These are phyloP conservation scores for Cordyceps cicadae DNA, from an alignment of 2,329 filamentous ascomycete genomes.

Conservation along the genomic window DNA sequence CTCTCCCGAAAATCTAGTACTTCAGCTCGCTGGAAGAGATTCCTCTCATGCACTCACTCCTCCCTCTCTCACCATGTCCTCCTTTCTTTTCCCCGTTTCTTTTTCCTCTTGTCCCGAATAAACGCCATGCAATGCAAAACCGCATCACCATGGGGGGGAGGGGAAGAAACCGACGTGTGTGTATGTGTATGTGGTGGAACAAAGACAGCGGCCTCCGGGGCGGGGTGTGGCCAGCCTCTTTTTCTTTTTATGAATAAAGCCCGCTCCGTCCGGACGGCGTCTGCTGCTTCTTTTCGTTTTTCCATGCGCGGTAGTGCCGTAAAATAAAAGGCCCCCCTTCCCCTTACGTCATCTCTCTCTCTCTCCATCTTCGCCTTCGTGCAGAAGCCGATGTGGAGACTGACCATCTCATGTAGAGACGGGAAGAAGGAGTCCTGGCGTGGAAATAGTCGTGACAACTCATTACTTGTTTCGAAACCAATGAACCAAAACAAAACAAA, in stretches of 20 bases:
- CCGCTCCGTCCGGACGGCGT: too few relatives aligned
- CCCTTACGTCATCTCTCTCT: too few relatives aligned
- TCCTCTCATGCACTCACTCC: background rate
- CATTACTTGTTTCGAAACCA: background rate
- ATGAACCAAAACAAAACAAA: background rate
- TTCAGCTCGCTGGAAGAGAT: background rate
- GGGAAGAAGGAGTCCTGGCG: too few relatives aligned
- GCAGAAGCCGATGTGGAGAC: too few relatives aligned
- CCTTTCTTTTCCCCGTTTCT: conserved; percentile 12
- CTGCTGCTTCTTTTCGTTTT: too few relatives aligned
- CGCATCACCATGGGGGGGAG: conserved; percentile 12
- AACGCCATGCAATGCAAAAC: conserved; percentile 18
- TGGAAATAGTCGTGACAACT: background rate
- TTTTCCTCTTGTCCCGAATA: conserved; percentile 20
- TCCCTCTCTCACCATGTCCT: background rate
- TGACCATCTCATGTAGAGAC: too few relatives aligned
- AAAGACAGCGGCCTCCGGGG: background rate
- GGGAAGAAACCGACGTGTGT: background rate
- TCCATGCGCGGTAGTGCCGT: too few relatives aligned
- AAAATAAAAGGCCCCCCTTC: too few relatives aligned
- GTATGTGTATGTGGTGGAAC: background rate
- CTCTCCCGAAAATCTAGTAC: background rate
- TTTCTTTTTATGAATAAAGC: too few relatives aligned
- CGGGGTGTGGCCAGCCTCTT: too few relatives aligned
- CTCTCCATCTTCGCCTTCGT: too few relatives aligned